Conservation (phyloP, 345 rosid genomes). For the Eucalyptus tenuipes region DNA sequence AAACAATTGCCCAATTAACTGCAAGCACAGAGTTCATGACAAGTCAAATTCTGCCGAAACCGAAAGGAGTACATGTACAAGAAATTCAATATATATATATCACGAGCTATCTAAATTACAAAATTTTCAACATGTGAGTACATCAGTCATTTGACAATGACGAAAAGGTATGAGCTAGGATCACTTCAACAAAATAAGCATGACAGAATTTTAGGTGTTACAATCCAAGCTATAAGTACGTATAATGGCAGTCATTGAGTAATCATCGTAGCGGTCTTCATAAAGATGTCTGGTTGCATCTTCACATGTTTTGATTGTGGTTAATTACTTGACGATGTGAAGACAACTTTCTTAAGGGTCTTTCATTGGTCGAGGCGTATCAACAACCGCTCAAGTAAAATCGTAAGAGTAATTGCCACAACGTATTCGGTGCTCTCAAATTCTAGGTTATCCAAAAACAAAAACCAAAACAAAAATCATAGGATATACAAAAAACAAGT, state of each 20-base stretch:
- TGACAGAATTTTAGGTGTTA: neutral
- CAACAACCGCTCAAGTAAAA: too few relatives aligned
- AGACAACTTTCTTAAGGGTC: too few relatives aligned
- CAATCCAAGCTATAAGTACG: neutral
- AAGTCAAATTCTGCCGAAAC: neutral
- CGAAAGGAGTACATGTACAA: neutral
- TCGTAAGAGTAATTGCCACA: neutral
- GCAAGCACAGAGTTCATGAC: neutral
- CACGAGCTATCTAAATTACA: neutral
- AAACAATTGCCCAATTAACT: neutral
- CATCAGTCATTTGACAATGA: neutral
- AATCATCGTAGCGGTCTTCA: conserved; percentile 49
- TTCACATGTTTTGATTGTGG: too few relatives aligned
- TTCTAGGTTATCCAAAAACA: neutral
- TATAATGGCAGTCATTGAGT: conserved; percentile 11
- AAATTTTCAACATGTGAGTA: neutral
- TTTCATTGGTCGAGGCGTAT: too few relatives aligned
- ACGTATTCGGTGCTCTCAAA: neutral
- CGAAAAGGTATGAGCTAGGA: neutral
- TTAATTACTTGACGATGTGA: too few relatives aligned
- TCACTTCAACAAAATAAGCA: neutral
- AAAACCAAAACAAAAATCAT: neutral
- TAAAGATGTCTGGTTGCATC: conserved; percentile 12
- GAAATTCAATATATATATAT: neutral
- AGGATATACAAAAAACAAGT: neutral